Evolutionary conservation across 2,329 filamentous ascomycete species (phyloP).

Genomic region (Nigrograna mackinnonii): DNA sequence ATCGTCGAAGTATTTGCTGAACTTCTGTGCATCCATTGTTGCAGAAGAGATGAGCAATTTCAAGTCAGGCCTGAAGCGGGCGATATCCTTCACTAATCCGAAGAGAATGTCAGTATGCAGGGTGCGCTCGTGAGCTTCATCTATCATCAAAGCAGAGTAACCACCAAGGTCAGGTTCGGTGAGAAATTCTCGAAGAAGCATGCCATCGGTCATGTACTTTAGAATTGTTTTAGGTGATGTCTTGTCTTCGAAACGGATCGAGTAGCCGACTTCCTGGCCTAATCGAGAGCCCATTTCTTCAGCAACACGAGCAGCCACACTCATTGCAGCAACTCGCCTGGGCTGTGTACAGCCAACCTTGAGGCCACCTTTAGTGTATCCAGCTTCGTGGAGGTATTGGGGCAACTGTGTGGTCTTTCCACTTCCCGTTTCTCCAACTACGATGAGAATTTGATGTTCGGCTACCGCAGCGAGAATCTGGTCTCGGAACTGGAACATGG

Average conservation of each 20-base stretch:
- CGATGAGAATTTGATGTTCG: constrained; percentile 83
- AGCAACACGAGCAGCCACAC: constrained; percentile 91
- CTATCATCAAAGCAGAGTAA: constrained; percentile 92
- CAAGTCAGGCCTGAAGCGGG: constrained; percentile 78
- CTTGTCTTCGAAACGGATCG: constrained; percentile 91
- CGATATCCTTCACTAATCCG: constrained; percentile 85
- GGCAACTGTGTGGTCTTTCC: constrained; percentile 96
- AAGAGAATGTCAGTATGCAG: constrained; percentile 89
- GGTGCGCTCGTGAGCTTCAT: constrained; percentile 95
- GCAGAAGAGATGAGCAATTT: constrained; percentile 92
- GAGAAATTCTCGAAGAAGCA: constrained; percentile 87
- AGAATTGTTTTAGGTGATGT: constrained; percentile 89
- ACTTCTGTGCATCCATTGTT: constrained; percentile 92
- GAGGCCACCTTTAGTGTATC: constrained; percentile 67
- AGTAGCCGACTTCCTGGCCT: constrained; percentile 91
- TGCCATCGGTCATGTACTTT: constrained; percentile 97
- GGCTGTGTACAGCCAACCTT: constrained; percentile 95
- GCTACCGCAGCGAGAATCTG: constrained; percentile 85
- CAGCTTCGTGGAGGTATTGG: constrained; percentile 90
- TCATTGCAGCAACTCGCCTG: constrained; percentile 94
- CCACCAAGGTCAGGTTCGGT: constrained; percentile 81
- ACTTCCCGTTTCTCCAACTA: constrained; percentile 92
- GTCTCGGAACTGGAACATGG: constrained; percentile 86
- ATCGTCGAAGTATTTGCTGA: constrained; percentile 88
- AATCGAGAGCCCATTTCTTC: constrained; percentile 91